These are phyloP conservation scores for Neurospora discreta DNA, from an alignment of 495 filamentous ascomycete genomes.

Conservation along the genomic window DNA sequence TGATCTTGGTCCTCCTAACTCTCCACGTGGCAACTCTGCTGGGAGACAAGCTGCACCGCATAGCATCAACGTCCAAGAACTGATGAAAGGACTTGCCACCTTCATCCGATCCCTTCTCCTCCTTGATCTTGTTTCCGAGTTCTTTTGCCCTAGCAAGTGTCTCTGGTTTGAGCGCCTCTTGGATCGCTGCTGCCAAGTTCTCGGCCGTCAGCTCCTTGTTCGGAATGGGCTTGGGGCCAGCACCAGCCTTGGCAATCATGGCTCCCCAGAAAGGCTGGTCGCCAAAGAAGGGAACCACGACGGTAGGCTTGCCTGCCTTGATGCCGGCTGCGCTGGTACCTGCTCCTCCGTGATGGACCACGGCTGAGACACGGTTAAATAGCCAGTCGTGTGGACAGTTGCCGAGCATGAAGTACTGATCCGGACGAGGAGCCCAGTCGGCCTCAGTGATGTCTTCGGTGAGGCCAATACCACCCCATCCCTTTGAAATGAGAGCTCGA, in stretches of 20 bases:
- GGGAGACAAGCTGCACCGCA: constrained; percentile 57
- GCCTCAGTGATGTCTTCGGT: constrained; percentile 11
- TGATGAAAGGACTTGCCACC: constrained; percentile 62
- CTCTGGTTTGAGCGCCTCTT: constrained; percentile 44
- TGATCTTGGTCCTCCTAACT: constrained; percentile 48
- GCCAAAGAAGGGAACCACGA: constrained; percentile 76
- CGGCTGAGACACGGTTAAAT: constrained; percentile 61
- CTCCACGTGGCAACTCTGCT: constrained; percentile 60
- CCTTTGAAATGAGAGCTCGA: constrained; percentile 66
- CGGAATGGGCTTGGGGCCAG: constrained; percentile 61
- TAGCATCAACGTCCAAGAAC: constrained; percentile 45
- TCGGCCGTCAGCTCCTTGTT: constrained; percentile 54
- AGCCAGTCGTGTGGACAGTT: constrained; percentile 79
- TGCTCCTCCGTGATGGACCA: constrained; percentile 75
- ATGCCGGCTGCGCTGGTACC: constrained; percentile 73
- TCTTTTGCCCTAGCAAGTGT: constrained; percentile 44
- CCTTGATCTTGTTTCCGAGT: constrained; percentile 48
- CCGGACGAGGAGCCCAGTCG: constrained; percentile 46
- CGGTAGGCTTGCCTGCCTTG: constrained; percentile 54
- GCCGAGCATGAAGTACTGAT: constrained; percentile 65
- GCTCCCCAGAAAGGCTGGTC: constrained; percentile 79
- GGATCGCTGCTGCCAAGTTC: constrained; percentile 51
- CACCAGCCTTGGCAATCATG: constrained; percentile 61
- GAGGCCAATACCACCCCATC: constrained; percentile 63
- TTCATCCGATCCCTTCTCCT: constrained; percentile 52